Conservation (phyloP, 2,329 filamentous ascomycete species). For the Cryphonectria naterciae region DNA sequence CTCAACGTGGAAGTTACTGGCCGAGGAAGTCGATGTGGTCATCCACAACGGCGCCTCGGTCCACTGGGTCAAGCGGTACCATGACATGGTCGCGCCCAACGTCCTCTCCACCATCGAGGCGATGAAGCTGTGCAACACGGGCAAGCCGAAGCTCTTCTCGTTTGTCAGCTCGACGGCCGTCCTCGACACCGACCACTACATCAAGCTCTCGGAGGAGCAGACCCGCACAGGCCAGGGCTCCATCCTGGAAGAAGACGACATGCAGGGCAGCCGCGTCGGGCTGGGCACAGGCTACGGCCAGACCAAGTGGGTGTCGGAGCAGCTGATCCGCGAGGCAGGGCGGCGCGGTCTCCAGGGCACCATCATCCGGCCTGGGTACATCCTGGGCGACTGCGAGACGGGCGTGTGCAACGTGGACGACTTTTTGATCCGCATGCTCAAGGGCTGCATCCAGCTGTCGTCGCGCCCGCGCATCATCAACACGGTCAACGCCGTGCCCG, state of each 20-base stretch:
- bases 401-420: conserved; percentile 84
- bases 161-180: conserved; percentile 85
- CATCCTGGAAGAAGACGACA: conserved; percentile 76
- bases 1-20: conserved; percentile 66
- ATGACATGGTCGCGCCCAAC: conserved; percentile 72
- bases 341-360: conserved; percentile 74
- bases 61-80: conserved; percentile 83
- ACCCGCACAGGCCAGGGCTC: conserved; percentile 63
- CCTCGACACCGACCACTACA: conserved; percentile 81
- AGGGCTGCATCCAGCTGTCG: conserved; percentile 82
- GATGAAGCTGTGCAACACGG: conserved; percentile 74
- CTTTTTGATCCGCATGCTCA: conserved; percentile 84
- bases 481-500: conserved; percentile 87
- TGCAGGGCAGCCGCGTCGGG: conserved; percentile 74
- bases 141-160: conserved; percentile 77
- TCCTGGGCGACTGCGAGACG: conserved; percentile 71
- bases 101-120: conserved; percentile 80
- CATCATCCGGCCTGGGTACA: conserved; percentile 83
- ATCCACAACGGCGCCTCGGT: conserved; percentile 83
- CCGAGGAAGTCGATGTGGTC: conserved; percentile 69
- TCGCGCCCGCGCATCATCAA: conserved; percentile 78
- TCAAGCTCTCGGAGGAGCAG: conserved; percentile 69
- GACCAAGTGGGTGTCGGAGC: conserved; percentile 79
- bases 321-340: conserved; percentile 78
- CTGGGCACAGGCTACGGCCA: conserved; percentile 90